These are phyloP conservation scores for Sindora glabra DNA, from an alignment of 306 rosid genomes.

Conservation along the genomic window DNA sequence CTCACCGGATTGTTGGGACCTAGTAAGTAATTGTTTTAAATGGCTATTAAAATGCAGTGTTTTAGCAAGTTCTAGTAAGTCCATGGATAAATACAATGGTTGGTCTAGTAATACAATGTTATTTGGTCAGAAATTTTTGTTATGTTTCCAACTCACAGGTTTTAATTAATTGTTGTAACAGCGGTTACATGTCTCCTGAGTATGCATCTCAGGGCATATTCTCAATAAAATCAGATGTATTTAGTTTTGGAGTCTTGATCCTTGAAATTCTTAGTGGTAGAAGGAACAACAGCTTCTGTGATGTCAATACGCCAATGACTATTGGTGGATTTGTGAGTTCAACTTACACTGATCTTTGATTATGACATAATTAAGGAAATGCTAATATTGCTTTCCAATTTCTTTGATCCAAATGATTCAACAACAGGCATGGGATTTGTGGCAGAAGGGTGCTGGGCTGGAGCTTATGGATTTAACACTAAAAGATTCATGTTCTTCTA, in stretches of 20 bases:
- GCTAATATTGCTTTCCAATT: background rate
- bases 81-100: too few relatives aligned
- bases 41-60: too few relatives aligned
- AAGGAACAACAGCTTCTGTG: background rate
- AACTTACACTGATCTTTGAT: background rate
- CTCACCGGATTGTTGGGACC: background rate
- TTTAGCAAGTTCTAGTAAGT: too few relatives aligned
- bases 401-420: background rate
- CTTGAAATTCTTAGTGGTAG: background rate
- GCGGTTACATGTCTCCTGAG: background rate
- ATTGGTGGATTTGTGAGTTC: background rate
- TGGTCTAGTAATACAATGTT: too few relatives aligned
- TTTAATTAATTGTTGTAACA: background rate
- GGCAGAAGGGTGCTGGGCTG: background rate
- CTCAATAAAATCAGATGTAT: background rate
- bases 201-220: background rate
- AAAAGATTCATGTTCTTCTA: background rate
- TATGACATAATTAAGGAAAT: background rate
- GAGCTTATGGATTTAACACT: background rate
- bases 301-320: background rate
- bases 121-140: background rate
- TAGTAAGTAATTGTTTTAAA: too few relatives aligned
- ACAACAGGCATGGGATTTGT: conserved; percentile 14
- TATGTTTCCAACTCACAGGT: background rate
- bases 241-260: background rate